These are phyloP conservation scores for Encephalitozoon romaleae DNA, from an alignment of 371 early-diverging fungal species.

Conservation along the genomic window DNA sequence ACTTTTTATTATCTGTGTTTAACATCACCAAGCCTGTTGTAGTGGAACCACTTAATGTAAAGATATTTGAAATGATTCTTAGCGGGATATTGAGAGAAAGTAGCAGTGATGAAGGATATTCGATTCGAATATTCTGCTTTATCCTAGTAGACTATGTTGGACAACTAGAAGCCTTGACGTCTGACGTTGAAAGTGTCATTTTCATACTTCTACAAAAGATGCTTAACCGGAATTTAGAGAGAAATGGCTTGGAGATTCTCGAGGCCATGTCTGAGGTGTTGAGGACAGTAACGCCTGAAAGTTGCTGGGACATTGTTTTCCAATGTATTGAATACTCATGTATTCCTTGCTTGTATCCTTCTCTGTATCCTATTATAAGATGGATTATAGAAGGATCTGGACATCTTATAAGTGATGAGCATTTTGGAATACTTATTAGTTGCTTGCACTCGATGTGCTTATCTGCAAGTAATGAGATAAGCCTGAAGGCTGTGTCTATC, in stretches of 20 bases:
- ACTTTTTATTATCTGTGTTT: not conserved
- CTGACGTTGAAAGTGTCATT: not conserved
- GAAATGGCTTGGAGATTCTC: not conserved
- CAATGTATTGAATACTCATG: not conserved
- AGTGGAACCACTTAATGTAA: not conserved
- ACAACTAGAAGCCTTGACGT: not conserved
- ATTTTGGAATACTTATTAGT: not conserved
- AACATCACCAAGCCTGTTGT: not conserved
- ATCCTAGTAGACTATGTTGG: not conserved
- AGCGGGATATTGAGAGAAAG: not conserved
- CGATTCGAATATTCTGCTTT: not conserved
- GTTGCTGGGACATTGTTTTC: not conserved
- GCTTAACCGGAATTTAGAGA: not conserved
- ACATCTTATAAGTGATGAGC: not conserved
- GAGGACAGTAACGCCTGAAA: not conserved
- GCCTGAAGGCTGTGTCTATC: not conserved
- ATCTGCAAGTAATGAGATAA: not conserved
- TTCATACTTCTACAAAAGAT: not conserved
- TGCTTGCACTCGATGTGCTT: not conserved
- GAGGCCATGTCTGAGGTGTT: not conserved
- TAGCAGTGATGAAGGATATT: not conserved
- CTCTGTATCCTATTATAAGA: not conserved
- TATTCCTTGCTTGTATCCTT: not conserved
- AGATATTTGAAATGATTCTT: conserved; percentile 7
- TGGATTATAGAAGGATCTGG: not conserved